Evolutionary conservation across 805 yeast species (phyloP), one percentile per base, ranked within the genome.

Genomic region (Candida railenensis): DNA sequence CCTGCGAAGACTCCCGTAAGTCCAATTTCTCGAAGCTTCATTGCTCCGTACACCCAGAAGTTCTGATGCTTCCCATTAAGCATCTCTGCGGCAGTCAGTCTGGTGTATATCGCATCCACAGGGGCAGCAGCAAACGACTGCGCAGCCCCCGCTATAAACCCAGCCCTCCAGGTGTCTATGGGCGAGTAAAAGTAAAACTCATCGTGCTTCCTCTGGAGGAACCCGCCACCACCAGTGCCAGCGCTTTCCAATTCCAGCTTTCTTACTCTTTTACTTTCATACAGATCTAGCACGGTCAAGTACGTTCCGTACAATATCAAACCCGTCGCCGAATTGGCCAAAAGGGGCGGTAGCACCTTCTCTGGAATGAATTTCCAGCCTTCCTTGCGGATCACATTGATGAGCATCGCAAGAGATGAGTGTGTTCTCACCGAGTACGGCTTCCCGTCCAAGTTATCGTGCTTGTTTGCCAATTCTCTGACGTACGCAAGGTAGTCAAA

Each of bases 61-160:
- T 85, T 85, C 48, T 78, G 78, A 63, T 87, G 83, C 28, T 76
- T 57, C 4, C 89, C 87, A 44, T 78, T 76, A 14, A 89, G 65
- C 44, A 91, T 67, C 53, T 89, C 96, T 9, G 85, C 79, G 3
- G 89, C 84, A 1, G 83, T 76, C 52, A 91, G 87, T 53, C 97
- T 74, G 1, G 96, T 81, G 58, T 85, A 87, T 2, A 92, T 81
- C 5, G 97, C 96, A 65, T 92, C 97, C 3, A 92, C 74, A 0
- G 98, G 98, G 1, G 97, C 92, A 1, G 96, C 96, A 0, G 89
- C 91, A 15, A 89, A 67, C n/a, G 96, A 86, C 56, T 94, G 96
- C 20, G 83, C 81, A 0, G 85, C 81, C 1, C 97, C 97, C 0
- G 97, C 97, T 0, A 88, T 52, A 46, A 84, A 81, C 0, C 98